Conservation (phyloP, 2,329 filamentous ascomycete species). For the Colletotrichum destructivum region DNA sequence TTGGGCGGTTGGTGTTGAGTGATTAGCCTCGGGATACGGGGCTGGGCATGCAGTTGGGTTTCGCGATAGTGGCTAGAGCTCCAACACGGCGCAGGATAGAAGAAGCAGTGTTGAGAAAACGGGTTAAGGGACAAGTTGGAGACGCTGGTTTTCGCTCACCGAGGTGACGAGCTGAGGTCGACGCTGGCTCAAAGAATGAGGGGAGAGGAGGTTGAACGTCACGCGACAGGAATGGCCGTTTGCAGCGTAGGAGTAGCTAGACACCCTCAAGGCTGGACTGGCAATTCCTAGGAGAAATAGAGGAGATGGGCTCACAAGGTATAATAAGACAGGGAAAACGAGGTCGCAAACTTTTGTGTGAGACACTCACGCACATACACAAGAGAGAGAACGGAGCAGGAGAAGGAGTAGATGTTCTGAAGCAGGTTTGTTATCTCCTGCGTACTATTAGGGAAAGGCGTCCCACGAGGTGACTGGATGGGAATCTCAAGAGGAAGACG, state of each 20-base stretch:
- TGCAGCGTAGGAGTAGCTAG: not conserved
- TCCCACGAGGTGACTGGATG: not conserved
- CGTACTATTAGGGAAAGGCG: not conserved
- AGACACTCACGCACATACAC: not conserved
- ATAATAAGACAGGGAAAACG: not conserved
- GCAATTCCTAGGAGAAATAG: not conserved
- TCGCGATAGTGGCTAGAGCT: not conserved
- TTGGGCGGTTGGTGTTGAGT: too few species aligned
- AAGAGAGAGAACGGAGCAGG: not conserved
- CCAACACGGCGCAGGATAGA: not conserved
- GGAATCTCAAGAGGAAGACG: not conserved
- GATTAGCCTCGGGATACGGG: not conserved
- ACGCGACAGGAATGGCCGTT: slow-evolving; percentile 7
- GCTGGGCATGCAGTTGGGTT: slow-evolving; percentile 1
- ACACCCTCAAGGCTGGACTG: not conserved
- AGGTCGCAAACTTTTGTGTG: not conserved
- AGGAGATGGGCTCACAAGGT: not conserved
- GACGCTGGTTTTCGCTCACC: not conserved
- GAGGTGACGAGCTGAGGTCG: not conserved
- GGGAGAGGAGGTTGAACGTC: not conserved
- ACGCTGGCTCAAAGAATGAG: not conserved
- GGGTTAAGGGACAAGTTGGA: not conserved
- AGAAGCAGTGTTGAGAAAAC: not conserved
- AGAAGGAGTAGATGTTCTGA: not conserved
- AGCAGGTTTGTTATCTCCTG: slow-evolving; percentile 8